Conservation (phyloP, 352 stramenopile species). For the Blastocystis sp. region DNA sequence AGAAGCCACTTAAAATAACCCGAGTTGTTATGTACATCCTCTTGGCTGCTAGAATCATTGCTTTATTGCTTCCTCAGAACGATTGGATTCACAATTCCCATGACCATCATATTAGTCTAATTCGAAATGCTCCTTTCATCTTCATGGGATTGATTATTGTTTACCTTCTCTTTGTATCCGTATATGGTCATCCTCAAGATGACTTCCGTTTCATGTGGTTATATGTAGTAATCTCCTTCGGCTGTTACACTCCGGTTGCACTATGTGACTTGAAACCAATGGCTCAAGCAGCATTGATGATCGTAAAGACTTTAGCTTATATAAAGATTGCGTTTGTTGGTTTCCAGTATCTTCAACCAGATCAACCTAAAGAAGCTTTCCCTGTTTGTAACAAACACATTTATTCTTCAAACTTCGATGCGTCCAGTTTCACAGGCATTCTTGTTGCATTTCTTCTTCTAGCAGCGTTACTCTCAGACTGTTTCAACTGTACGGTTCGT, state of each 20-base stretch:
- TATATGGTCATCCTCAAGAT: background rate
- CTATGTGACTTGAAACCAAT: background rate
- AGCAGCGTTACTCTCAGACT: conserved; percentile 13
- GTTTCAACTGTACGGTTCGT: conserved; percentile 45
- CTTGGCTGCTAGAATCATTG: background rate
- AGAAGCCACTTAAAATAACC: background rate
- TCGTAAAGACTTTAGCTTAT: conserved; percentile 32
- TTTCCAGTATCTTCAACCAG: background rate
- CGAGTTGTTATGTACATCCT: background rate
- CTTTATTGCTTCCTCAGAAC: conserved; percentile 25
- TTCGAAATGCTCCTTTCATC: conserved; percentile 29
- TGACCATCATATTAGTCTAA: background rate
- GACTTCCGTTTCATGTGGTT: background rate
- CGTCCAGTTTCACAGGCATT: conserved; percentile 60
- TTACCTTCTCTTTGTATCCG: background rate
- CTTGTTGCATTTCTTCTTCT: conserved; percentile 14
- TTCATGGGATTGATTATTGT: background rate
- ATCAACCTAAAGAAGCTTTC: background rate
- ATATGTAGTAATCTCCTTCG: background rate
- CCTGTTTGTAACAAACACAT: conserved; percentile 36
- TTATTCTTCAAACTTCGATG: conserved; percentile 35
- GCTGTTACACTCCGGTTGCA: conserved; percentile 20
- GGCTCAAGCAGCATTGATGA: background rate
- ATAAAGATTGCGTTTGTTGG: background rate
- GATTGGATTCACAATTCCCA: conserved; percentile 35